Conservation (phyloP, 305 asterid genomes). For the Solanum hybrid region DNA sequence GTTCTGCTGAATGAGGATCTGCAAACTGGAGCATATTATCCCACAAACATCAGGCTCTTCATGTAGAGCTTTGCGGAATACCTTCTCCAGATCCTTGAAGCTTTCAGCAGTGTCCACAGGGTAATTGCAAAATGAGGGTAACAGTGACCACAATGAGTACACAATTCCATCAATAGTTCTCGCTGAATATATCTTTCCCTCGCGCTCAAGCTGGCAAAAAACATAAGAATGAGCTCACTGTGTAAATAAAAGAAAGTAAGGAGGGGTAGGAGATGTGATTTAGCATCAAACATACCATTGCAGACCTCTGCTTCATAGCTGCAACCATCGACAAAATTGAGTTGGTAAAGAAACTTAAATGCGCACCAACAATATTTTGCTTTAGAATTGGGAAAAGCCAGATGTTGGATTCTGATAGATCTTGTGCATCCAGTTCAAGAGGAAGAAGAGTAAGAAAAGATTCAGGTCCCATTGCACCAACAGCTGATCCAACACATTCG, state of each 20-base stretch:
- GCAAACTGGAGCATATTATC: slow-evolving; percentile 76
- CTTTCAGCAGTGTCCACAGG: slow-evolving; percentile 77
- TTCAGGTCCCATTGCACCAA: slow-evolving; percentile 89
- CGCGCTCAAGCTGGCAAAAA: slow-evolving; percentile 52
- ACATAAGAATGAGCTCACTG: background rate
- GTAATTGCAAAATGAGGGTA: slow-evolving; percentile 92
- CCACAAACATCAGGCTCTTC: slow-evolving; percentile 66
- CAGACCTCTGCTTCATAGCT: slow-evolving; percentile 61
- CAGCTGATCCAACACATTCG: slow-evolving; percentile 77
- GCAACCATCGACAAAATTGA: slow-evolving; percentile 45
- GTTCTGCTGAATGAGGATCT: slow-evolving; percentile 78
- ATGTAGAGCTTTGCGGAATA: slow-evolving; percentile 47
- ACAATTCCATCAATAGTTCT: slow-evolving; percentile 61
- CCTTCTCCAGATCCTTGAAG: slow-evolving; percentile 53
- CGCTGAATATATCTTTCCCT: slow-evolving; percentile 56
- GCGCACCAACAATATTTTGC: slow-evolving; percentile 66
- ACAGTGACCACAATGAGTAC: slow-evolving; percentile 86
- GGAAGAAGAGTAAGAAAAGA: slow-evolving; percentile 59
- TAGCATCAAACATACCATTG: slow-evolving; percentile 35
- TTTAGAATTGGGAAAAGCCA: slow-evolving; percentile 91
- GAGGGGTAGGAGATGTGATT: background rate
- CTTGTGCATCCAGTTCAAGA: slow-evolving; percentile 56
- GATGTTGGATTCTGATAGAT: slow-evolving; percentile 62
- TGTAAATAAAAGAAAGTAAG: background rate
- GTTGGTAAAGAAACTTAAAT: slow-evolving; percentile 51